Evolutionary conservation across 805 yeast species (phyloP), one percentile per base, ranked within the genome.

Genomic region (Suhomyces prunicola): DNA sequence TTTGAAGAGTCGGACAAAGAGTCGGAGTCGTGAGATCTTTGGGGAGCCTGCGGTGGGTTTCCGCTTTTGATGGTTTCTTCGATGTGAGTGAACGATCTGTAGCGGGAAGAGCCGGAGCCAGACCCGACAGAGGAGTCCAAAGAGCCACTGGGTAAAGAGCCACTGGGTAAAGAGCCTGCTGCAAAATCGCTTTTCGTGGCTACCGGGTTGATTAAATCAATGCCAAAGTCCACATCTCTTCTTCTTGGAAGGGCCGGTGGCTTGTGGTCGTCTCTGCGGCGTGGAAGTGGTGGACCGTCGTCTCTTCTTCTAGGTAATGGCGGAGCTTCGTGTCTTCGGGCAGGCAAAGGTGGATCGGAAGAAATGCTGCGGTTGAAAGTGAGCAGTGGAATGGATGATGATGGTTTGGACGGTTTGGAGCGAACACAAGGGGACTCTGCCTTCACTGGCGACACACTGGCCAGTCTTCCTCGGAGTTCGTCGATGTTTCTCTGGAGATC

Each of bases 401-500:
- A 13, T 15, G 46, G 23, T 26, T 22, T 45, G 4, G 36, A 19
- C 15, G 15, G 27, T 19, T 40, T 24, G 17, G 33, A 29, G 13
- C 6, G 5, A 31, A 41, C 8, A 13, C 23, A 49, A 47, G 19
- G 29, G 10, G 29, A 9, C 9, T 27, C 23, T 22, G 26, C 46
- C 47, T 65, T 65, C 2, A 54, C 49, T 6, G 69, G 69, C 5
- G 68, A 61, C 5, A 48, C n/a, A 41, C 61, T 59, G 22, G 41
- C 49, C 69, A 63, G 69, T 35, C 59, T 56, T 61, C 57, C 61
- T 36, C 67, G 57, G 41, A 71, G 57, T 22, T 64, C 65, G 47
- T 74, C 68, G 29, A 72, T 65, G 50, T 67, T 67, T 29, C 72
- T 52, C 46, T 69, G 70, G 23, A 74, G 61, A 9, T 60, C 64